These are phyloP conservation scores for Scedosporium minutisporum DNA, from an alignment of 2,329 filamentous ascomycete species.

Conservation along the genomic window DNA sequence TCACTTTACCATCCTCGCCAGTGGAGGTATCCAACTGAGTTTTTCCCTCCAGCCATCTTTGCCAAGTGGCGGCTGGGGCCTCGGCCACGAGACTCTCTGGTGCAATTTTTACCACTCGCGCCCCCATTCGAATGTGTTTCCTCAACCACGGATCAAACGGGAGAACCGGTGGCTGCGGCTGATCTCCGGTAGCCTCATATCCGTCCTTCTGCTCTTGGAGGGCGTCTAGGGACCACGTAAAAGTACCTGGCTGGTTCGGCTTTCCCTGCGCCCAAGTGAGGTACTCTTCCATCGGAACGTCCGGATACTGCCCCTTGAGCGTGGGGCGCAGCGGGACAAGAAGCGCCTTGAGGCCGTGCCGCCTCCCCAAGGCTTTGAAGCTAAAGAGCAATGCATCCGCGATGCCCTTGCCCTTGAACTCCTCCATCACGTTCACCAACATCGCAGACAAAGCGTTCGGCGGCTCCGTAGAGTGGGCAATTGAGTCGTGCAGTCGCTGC, in stretches of 20 bases:
- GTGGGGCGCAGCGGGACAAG: neutral
- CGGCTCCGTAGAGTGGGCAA: neutral
- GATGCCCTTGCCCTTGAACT: neutral
- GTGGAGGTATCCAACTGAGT: neutral
- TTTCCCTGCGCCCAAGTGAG: neutral
- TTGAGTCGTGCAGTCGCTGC: neutral
- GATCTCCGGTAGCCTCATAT: too few species aligned
- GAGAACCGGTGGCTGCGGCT: neutral
- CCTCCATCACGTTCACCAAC: neutral
- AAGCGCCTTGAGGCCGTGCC: neutral
- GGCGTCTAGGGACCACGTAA: neutral
- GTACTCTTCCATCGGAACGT: neutral
- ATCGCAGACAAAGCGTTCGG: neutral
- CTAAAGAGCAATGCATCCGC: neutral
- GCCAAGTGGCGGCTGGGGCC: neutral
- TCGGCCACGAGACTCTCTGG: neutral
- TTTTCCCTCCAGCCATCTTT: neutral
- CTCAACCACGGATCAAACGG: neutral
- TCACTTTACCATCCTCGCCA: neutral
- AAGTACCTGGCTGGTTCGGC: neutral
- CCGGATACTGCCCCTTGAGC: neutral
- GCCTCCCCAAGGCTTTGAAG: neutral
- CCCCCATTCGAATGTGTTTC: neutral
- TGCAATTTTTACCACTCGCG: neutral
- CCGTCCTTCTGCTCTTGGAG: too few species aligned